These are phyloP conservation scores for Neoascochyta sp. DNA, from an alignment of 2,329 filamentous ascomycete species.

Conservation along the genomic window DNA sequence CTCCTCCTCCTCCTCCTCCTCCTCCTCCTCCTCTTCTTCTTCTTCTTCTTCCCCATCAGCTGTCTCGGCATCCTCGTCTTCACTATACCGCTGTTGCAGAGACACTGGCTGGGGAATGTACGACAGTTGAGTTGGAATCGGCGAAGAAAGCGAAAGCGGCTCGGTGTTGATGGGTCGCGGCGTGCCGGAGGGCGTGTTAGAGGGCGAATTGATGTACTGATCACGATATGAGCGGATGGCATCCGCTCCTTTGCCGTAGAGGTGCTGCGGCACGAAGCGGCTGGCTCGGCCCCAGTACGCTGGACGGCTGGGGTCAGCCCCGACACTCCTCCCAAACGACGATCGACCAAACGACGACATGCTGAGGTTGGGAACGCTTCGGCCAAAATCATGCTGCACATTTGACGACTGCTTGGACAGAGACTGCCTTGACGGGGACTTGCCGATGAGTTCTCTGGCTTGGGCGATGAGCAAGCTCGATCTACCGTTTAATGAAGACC, in stretches of 20 bases:
- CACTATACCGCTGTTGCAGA: conserved; percentile 9
- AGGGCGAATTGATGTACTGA: conserved; percentile 16
- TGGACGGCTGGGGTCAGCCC: conserved; percentile 13
- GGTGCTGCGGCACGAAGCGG: conserved; percentile 36
- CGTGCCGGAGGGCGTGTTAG: conserved; percentile 7
- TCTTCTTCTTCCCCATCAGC: conserved; percentile 9
- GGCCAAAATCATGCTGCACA: conserved; percentile 22
- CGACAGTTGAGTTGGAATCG: conserved; percentile 20
- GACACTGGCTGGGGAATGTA: conserved; percentile 11
- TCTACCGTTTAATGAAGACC: conserved; percentile 5
- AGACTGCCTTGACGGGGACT: too few species aligned
- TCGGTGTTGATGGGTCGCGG: conserved; percentile 14
- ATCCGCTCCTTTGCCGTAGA: conserved; percentile 34
- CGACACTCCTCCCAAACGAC: conserved; percentile 10
- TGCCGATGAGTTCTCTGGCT: conserved; percentile 12
- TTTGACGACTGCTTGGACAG: conserved; percentile 6
- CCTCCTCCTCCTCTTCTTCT: conserved; percentile 7
- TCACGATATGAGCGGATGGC: conserved; percentile 27
- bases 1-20: conserved; percentile 11
- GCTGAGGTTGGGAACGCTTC: conserved; percentile 24
- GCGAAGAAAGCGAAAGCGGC: conserved; percentile 21
- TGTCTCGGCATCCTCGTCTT: conserved; percentile 8
- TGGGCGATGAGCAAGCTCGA: conserved; percentile 17
- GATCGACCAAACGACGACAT: conserved; percentile 10
- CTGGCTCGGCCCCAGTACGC: conserved; percentile 32